Conservation (phyloP, 176 grass and related monocot species). For the Oryza nivara region DNA sequence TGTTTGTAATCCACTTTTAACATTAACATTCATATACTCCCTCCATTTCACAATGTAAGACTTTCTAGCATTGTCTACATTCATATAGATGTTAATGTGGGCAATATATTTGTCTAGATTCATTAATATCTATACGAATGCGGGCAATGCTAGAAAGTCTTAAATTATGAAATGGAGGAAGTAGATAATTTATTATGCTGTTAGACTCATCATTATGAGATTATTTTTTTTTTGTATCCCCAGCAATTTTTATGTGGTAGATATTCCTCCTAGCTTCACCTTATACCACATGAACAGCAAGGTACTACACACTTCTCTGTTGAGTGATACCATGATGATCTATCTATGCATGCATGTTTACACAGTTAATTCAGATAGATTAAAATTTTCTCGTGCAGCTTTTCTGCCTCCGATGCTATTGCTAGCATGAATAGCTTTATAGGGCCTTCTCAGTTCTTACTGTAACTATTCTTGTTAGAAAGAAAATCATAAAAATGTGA, state of each 20-base stretch:
- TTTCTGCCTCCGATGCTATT: constrained; percentile 3
- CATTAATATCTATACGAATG: too few species aligned
- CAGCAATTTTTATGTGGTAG: background rate
- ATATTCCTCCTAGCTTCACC: background rate
- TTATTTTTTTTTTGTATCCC: background rate
- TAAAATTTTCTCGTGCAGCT: background rate
- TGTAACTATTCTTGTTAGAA: constrained; percentile 17
- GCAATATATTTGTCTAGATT: too few species aligned
- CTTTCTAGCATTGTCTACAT: too few species aligned
- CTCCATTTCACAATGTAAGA: too few species aligned
- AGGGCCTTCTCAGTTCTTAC: background rate
- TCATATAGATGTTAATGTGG: too few species aligned
- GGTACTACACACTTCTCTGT: background rate
- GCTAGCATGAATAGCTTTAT: constrained; percentile 3
- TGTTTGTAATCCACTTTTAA: constrained; percentile 10
- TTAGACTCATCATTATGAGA: constrained; percentile 22
- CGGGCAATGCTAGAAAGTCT: too few species aligned
- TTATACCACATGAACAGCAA: background rate
- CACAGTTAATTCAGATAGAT: background rate
- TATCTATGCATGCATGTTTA: background rate
- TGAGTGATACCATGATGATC: background rate
- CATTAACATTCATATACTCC: background rate
- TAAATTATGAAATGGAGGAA: too few species aligned
- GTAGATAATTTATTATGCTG: background rate
- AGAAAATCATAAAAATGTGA: constrained; percentile 14